phyloP scores from a whole-genome alignment of 2,329 filamentous ascomycete genomes.

The Plectosphaerella plurivora region DNA sequence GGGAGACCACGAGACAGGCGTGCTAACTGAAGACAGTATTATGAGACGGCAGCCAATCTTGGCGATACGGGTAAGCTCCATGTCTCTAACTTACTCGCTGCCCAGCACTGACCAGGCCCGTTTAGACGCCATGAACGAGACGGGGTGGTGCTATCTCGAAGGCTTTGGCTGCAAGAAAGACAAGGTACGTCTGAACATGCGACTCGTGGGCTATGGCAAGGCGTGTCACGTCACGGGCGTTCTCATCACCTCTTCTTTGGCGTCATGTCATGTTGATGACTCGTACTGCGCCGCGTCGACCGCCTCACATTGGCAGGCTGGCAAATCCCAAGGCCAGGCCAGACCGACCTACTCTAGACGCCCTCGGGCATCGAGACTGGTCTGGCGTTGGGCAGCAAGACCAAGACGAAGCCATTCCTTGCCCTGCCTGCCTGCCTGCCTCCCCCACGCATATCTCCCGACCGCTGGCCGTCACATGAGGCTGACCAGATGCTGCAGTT shows the following conservation, averaged over 20 bases:
- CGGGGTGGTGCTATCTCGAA: constrained; percentile 91
- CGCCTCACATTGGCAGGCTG: neutral
- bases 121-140: constrained; percentile 92
- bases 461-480: constrained; percentile 33
- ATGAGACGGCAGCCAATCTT: constrained; percentile 94
- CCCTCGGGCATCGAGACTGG: too few species aligned
- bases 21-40: constrained; percentile 62
- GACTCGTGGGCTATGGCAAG: neutral
- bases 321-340: neutral
- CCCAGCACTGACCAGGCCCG: constrained; percentile 1
- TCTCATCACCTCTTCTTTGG: neutral
- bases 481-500: constrained; percentile 56
- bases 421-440: neutral
- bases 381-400: neutral
- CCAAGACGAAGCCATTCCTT: neutral
- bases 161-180: constrained; percentile 98
- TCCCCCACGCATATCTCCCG: neutral
- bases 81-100: neutral
- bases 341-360: too few species aligned
- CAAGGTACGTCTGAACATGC: constrained; percentile 67
- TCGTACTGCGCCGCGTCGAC: neutral
- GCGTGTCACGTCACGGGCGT: neutral
- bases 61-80: constrained; percentile 69
- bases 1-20: constrained; percentile 11
- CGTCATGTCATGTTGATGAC: neutral